A percentile compares a stretch with the other conserved stretches of the same genome.
Conservation (phyloP, 352 stramenopile species). For the Phytophthora cactorum region DNA sequence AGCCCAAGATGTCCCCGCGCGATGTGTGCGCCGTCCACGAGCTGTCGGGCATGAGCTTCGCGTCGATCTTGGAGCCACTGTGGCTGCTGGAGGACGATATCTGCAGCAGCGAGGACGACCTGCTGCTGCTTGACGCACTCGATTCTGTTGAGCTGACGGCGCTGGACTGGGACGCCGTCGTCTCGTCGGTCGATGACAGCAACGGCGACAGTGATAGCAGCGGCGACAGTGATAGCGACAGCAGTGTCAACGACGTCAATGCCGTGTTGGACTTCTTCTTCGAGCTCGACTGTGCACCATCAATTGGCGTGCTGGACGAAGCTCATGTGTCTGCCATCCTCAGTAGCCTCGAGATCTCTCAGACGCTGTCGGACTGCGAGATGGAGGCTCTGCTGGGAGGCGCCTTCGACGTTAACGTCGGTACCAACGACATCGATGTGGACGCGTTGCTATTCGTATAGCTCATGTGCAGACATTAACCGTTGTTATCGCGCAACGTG, state of each 20-base stretch:
- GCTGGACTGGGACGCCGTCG: constrained; percentile 24
- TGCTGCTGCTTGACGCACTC: constrained; percentile 13
- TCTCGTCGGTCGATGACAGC: background rate
- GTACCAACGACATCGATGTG: background rate
- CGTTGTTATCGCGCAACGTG: too few species aligned
- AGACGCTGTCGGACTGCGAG: constrained; percentile 7
- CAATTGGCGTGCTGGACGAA: constrained; percentile 8
- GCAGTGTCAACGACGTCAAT: background rate
- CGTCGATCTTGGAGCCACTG: constrained; percentile 7
- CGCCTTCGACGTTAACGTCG: background rate
- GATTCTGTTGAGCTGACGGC: constrained; percentile 23
- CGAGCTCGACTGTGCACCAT: too few species aligned
- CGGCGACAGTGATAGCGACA: background rate
- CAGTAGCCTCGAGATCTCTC: background rate
- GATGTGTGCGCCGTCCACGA: constrained; percentile 14
- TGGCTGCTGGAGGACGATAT: constrained; percentile 2
- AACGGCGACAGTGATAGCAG: background rate
- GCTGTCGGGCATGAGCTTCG: background rate
- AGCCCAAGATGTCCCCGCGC: constrained; percentile 28
- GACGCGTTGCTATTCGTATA: constrained; percentile 2
- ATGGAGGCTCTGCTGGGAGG: constrained; percentile 17
- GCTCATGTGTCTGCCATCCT: constrained; percentile 14
- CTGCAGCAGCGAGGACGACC: constrained; percentile 6
- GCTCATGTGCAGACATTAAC: background rate
- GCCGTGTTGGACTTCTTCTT: background rate